These are phyloP conservation scores for Pyrrhoderma noxium DNA, from an alignment of 1,284 basidiomycete genomes.

Conservation along the genomic window DNA sequence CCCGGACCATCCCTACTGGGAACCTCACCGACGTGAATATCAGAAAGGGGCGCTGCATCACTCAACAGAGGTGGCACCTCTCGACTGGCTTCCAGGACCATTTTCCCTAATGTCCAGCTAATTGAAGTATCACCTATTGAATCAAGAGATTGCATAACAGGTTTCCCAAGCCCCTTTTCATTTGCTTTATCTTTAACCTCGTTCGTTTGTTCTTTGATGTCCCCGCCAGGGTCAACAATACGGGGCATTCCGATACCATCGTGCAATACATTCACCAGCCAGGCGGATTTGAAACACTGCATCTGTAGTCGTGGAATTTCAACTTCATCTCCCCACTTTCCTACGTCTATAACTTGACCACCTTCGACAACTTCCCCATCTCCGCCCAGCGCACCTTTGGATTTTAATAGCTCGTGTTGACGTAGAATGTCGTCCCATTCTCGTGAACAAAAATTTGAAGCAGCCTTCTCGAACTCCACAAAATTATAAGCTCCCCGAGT, in stretches of 20 bases:
- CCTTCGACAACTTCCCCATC: constrained; percentile 39
- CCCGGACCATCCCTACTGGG: no score
- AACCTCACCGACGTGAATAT: no score
- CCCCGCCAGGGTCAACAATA: constrained; percentile 78
- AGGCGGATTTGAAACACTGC: constrained; percentile 99
- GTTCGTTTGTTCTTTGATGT: constrained; percentile 52
- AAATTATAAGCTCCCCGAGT: constrained; percentile 91
- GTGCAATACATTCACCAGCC: constrained; percentile 94
- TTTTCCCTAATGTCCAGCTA: constrained; percentile 97
- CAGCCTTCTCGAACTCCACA: constrained; percentile 91
- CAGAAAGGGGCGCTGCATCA: constrained; percentile 30
- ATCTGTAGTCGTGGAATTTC: constrained; percentile 84
- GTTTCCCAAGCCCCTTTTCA: constrained; percentile 72
- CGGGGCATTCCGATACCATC: constrained; percentile 95
- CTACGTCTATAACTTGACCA: constrained; percentile 44
- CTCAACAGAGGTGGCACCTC: constrained; percentile 53
- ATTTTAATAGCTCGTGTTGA: constrained; percentile 54
- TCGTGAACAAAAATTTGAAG: constrained; percentile 76
- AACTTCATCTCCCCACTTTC: constrained; percentile 63
- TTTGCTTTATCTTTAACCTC: constrained; percentile 68
- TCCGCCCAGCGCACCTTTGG: constrained; percentile 43
- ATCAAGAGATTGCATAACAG: constrained; percentile 88
- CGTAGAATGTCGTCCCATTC: constrained; percentile 74
- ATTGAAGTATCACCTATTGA: constrained; percentile 89
- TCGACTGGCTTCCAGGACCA: constrained; percentile 93